Conservation (phyloP, 2,329 filamentous ascomycete genomes). For the Cladophialophora exuberans region DNA sequence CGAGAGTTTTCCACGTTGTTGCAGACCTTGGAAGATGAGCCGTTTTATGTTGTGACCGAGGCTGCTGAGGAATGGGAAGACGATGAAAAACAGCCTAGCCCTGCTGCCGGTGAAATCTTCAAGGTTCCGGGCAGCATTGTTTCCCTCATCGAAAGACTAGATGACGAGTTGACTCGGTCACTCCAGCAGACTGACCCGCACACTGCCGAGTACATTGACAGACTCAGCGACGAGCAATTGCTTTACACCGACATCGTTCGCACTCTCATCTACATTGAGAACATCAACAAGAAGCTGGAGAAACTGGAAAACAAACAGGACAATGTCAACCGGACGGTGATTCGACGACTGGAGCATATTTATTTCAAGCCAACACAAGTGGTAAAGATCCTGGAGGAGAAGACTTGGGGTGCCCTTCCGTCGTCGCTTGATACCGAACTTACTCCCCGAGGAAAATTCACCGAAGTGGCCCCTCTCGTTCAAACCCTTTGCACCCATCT, state of each 20-base stretch:
- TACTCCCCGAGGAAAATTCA: constrained; percentile 70
- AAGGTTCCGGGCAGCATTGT: constrained; percentile 95
- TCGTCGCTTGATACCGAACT: constrained; percentile 73
- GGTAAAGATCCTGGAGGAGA: constrained; percentile 90
- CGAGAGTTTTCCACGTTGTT: constrained; percentile 81
- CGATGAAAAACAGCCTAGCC: constrained; percentile 85
- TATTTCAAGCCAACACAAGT: constrained; percentile 99
- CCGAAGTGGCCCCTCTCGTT: constrained; percentile 75
- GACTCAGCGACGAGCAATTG: constrained; percentile 84
- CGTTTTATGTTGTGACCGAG: constrained; percentile 84
- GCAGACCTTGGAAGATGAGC: constrained; percentile 75
- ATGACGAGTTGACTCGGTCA: constrained; percentile 97
- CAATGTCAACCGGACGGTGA: constrained; percentile 86
- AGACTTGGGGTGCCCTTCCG: constrained; percentile 83
- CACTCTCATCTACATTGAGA: constrained; percentile 85
- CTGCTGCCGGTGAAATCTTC: constrained; percentile 73
- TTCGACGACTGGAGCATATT: constrained; percentile 92
- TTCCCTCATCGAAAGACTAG: constrained; percentile 90
- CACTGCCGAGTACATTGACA: constrained; percentile 97
- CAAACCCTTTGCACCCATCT: constrained; percentile 92
- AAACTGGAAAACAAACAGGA: constrained; percentile 79
- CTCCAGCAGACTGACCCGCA: constrained; percentile 97
- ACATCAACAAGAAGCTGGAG: constrained; percentile 65
- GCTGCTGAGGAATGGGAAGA: constrained; percentile 98
- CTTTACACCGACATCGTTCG: constrained; percentile 93